Base-by-base conservation (phyloP, 345 rosid genomes). In the Theobroma cacao region DNA sequence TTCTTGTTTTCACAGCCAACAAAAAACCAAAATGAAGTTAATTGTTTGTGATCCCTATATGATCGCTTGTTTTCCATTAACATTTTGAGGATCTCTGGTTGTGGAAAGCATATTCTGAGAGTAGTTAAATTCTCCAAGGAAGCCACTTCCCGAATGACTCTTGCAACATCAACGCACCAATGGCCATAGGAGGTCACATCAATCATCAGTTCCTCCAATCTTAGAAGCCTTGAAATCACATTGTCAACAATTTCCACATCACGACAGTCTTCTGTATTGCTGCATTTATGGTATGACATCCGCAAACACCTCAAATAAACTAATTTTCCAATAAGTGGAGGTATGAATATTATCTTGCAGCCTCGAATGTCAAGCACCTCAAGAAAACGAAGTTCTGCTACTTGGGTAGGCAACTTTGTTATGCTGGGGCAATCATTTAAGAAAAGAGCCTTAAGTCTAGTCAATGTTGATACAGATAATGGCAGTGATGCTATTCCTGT, bases 331-430 rank as follows among this genome's bases (percentile, higher is more conserved):
- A 84, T 59, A 41, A 71, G 64, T 36, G 40, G 10, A 0, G 79
- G 82, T 33, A 84, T 71, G 59, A 47, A 72, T 40, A 11, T 41
- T 33, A 81, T 43, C 26, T 68, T 55, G 36, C 80, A 78, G 50
- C 74, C 74, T 22, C 84, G 75, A 22, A 78, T 81, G 43, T 84
- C 87, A 58, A 84, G 81, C 24, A 84, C 83, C 74, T 81, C 81
- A 71, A 50, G 80, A 15, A 26, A 28, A 40, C 6, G 1, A 56
- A 79, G 83, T 28, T 78, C 53, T 7, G 56, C 40, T 36, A 84
- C 61, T 61, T 58, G 50, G 30, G 14, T 20, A 9, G 87, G 87
- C 52, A 84, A 80, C 20, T 67, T 65, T 8, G 58, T 24, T 58
- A 84, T 45, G 24, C 34, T 18, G 18, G 22, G 53, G 58, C 87